phyloP scores from a whole-genome alignment of 495 filamentous ascomycete genomes.

The Hypoxylon rickii region DNA sequence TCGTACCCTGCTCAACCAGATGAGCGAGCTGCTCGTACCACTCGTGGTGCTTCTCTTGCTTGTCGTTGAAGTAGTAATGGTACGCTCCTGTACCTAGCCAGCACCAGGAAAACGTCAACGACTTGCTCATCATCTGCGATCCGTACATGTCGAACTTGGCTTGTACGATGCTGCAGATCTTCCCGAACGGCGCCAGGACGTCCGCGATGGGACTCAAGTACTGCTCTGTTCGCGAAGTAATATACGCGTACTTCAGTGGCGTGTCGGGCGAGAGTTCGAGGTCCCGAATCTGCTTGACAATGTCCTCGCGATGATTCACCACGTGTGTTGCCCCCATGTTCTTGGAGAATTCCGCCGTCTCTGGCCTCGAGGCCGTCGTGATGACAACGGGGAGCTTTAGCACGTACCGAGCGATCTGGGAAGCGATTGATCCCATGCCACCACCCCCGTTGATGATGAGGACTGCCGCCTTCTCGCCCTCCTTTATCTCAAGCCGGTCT shows the following conservation, averaged over 20 bases:
- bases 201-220: constrained; percentile 24
- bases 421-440: constrained; percentile 28
- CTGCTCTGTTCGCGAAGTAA: constrained; percentile 28
- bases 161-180: constrained; percentile 29
- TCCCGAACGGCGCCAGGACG: constrained; percentile 25
- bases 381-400: constrained; percentile 27
- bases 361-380: constrained; percentile 26
- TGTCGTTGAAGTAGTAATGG: constrained; percentile 20
- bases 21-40: constrained; percentile 22
- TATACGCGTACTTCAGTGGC: constrained; percentile 23
- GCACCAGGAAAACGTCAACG: constrained; percentile 25
- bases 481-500: constrained; percentile 23
- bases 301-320: constrained; percentile 25
- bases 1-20: constrained; percentile 7
- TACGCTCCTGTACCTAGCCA: constrained; percentile 24
- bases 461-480: constrained; percentile 22
- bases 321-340: constrained; percentile 31
- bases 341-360: constrained; percentile 21
- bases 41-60: constrained; percentile 27
- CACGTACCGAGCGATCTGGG: constrained; percentile 22
- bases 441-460: constrained; percentile 32
- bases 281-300: constrained; percentile 23
- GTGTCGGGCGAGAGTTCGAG: constrained; percentile 18
- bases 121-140: constrained; percentile 34
- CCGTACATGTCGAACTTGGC: constrained; percentile 31